Evolutionary conservation across 192 early-diverging fungal genomes (phyloP).

Genomic region (Allomyces javanicus): DNA sequence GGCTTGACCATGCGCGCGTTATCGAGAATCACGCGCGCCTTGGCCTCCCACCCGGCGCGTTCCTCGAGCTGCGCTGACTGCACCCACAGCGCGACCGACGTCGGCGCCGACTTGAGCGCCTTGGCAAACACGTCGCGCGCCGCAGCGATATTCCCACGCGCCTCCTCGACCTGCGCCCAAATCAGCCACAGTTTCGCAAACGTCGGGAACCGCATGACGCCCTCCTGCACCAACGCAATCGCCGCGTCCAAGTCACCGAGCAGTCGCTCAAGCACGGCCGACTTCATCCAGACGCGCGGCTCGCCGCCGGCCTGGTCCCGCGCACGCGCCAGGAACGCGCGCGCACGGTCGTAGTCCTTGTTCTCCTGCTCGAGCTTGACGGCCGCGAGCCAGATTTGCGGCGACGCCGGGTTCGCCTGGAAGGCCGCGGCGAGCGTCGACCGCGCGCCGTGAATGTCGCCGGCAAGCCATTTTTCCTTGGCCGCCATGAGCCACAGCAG

Average conservation of each 20-base stretch:
- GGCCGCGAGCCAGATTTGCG: slow-evolving; percentile 87
- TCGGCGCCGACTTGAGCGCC: slow-evolving; percentile 58
- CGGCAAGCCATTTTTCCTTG: slow-evolving; percentile 77
- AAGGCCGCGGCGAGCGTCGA: slow-evolving; percentile 69
- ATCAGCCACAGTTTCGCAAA: slow-evolving; percentile 92
- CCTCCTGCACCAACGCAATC: slow-evolving; percentile 42
- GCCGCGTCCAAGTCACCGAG: slow-evolving; percentile 42
- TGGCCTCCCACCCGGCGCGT: slow-evolving; percentile 32
- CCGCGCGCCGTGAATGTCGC: slow-evolving; percentile 65
- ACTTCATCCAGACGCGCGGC: slow-evolving; percentile 87
- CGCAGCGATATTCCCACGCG: slow-evolving; percentile 26
- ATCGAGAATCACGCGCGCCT: slow-evolving; percentile 68
- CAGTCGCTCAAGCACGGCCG: slow-evolving; percentile 64
- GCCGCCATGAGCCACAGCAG: slow-evolving; percentile 92
- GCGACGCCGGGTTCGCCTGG: slow-evolving; percentile 71
- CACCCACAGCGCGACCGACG: slow-evolving; percentile 61
- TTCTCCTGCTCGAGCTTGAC: slow-evolving; percentile 90
- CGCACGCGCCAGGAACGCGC: slow-evolving; percentile 51
- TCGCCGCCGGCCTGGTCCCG: slow-evolving; percentile 52
- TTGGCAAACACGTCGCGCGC: slow-evolving; percentile 53
- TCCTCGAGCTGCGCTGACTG: slow-evolving; percentile 63
- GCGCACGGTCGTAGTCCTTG: slow-evolving; percentile 54
- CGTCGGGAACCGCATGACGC: slow-evolving; percentile 41
- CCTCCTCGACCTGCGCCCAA: slow-evolving; percentile 52
- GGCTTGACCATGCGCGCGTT: slow-evolving; percentile 66